Percentiles rank a stretch among this genome's conserved stretches.
Conservation (phyloP, 352 stramenopile genomes). For the Globisporangium alternatum region DNA sequence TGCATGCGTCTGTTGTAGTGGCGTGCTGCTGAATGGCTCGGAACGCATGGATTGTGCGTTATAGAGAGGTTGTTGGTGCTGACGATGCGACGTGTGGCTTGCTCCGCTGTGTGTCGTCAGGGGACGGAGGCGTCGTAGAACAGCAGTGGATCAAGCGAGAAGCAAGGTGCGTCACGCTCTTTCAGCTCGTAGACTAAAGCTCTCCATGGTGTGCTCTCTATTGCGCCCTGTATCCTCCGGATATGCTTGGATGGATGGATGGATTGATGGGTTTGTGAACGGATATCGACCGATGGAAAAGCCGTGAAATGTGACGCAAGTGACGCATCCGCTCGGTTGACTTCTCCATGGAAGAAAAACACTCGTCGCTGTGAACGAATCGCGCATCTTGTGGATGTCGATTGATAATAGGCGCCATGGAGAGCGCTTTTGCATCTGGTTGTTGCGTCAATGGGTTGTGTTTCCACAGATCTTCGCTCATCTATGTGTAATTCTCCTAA, state of each 20-base stretch:
- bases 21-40: no score
- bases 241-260: neutral
- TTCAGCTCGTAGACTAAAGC: neutral
- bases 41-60: neutral
- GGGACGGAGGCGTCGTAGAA: conserved; percentile 58
- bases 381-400: neutral
- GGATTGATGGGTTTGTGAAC: neutral
- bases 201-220: neutral
- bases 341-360: conserved; percentile 5
- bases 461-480: neutral
- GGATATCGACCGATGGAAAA: neutral
- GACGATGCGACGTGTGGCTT: neutral
- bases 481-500: neutral
- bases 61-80: neutral
- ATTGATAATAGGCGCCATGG: no score
- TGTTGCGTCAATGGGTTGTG: neutral
- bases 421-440: neutral
- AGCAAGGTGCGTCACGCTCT: conserved; percentile 35
- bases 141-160: conserved; percentile 67
- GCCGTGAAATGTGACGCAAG: conserved; percentile 3
- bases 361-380: conserved; percentile 7
- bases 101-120: conserved; percentile 26
- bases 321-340: neutral
- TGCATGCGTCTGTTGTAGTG: neutral
- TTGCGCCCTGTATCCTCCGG: conserved; percentile 1